Conservation (phyloP, 371 early-diverging fungal species). For the Mortierella sp. region DNA sequence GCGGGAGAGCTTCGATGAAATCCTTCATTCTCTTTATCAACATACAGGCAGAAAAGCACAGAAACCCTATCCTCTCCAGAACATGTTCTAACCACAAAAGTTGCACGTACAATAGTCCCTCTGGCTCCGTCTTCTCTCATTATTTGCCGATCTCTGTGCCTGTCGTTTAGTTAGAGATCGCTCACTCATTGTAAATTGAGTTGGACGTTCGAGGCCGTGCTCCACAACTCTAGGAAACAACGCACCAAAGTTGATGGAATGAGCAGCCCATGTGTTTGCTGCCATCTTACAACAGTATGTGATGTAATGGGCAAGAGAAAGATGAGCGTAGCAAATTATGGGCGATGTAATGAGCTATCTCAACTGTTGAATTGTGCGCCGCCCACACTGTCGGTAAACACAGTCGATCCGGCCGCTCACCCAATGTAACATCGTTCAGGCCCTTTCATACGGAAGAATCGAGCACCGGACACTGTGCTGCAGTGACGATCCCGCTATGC, state of each 20-base stretch:
- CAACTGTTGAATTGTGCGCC: not conserved
- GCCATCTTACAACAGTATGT: not conserved
- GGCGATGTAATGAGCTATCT: not conserved
- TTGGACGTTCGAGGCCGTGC: not conserved
- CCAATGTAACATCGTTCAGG: not conserved
- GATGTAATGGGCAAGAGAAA: not conserved
- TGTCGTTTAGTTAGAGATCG: not conserved
- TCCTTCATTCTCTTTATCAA: too few species aligned
- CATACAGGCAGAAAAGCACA: not conserved
- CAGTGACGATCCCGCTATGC: too few species aligned
- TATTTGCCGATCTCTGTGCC: constrained; percentile 1
- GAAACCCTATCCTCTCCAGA: too few species aligned
- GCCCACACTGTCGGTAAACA: not conserved
- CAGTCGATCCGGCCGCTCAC: not conserved
- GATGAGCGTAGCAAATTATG: constrained; percentile 1
- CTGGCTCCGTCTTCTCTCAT: not conserved
- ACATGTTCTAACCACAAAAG: too few species aligned
- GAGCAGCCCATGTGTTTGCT: not conserved
- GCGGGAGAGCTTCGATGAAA: not conserved
- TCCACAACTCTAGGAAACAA: not conserved
- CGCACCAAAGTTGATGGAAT: not conserved
- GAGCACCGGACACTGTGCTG: too few species aligned
- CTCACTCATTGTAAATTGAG: not conserved
- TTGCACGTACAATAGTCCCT: too few species aligned
- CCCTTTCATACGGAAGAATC: too few species aligned